Base-by-base conservation (phyloP, 2,329 filamentous ascomycete species). In the Ophiostoma triangulosporum region DNA sequence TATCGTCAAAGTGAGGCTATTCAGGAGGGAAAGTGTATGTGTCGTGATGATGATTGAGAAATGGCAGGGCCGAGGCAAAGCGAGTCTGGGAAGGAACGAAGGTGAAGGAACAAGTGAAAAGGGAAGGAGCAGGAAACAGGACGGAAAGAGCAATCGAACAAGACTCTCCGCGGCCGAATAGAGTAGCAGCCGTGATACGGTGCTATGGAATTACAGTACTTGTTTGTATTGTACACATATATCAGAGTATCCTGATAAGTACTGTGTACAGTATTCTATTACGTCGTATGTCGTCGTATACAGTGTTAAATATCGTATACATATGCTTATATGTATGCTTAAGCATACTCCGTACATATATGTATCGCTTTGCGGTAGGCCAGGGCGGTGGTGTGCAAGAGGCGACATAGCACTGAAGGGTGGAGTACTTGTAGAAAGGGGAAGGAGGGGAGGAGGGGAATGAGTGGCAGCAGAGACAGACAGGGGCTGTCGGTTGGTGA, bases 401-500 rank as follows among this genome's bases (percentile, higher is more conserved):
- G 38, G 38, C 38, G 38, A 14, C 20, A 22, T 24, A 22, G 15
- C 26, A 29, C 22, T 22, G 26, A 27, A 26, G 17, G 43, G 43
- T 48, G 46, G 46, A 50, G 31, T 22, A n/a, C n/a, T n/a, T n/a
- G n/a, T n/a, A 33, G 22, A 50, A 50, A 50, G 48, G 48, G 29
- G 31, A 50, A 50, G 8, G 32, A 50, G 48, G 48, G 48, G 48
- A 50, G 31, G 48, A 36, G 48, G 43, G 49, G 32, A 26, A 43
- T 24, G 33, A 27, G n/a, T 15, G 51, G 43, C 20, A 46, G 50
- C n/a, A n/a, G n/a, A n/a, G n/a, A n/a, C n/a, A n/a, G 50, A 29
- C 38, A 46, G 50, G 29, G 50, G 32, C 38, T 35, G 49, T 49
- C 33, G 48, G 52, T 22, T 48, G 53, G 53, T 49, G 54, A 49